Conservation (phyloP, 768 basidiomycete species). For the Gloeostereum incarnatum region DNA sequence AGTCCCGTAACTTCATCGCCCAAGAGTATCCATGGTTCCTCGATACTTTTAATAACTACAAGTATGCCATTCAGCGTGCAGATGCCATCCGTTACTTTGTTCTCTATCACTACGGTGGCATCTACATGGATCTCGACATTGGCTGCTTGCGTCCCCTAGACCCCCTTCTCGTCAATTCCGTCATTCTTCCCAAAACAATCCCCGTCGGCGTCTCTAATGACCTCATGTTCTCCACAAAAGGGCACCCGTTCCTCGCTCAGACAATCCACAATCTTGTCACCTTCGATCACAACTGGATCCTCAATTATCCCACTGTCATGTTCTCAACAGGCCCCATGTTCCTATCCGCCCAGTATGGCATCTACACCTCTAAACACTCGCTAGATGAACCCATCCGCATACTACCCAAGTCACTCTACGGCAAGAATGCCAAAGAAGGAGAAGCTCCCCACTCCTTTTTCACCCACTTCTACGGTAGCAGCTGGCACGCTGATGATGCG, state of each 20-base stretch:
- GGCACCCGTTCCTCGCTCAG: slow-evolving; percentile 84
- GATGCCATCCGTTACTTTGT: slow-evolving; percentile 98
- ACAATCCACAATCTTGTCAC: slow-evolving; percentile 86
- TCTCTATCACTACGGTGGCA: slow-evolving; percentile 88
- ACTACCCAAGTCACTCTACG: slow-evolving; percentile 91
- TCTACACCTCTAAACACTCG: slow-evolving; percentile 68
- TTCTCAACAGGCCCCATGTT: slow-evolving; percentile 99
- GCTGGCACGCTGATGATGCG: slow-evolving; percentile 97
- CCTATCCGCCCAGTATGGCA: slow-evolving; percentile 86
- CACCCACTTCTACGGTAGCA: slow-evolving; percentile 95
- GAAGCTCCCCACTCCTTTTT: slow-evolving; percentile 92
- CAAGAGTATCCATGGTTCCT: slow-evolving; percentile 88
- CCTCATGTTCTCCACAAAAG: slow-evolving; percentile 84
- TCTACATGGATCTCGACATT: slow-evolving; percentile 96
- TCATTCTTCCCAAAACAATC: slow-evolving; percentile 90
- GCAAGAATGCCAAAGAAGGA: slow-evolving; percentile 81
- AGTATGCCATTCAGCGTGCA: slow-evolving; percentile 88
- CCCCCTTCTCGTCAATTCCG: slow-evolving; percentile 75
- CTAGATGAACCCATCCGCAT: slow-evolving; percentile 72
- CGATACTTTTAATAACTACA: slow-evolving; percentile 86
- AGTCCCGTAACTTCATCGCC: slow-evolving; percentile 85
- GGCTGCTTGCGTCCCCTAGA: slow-evolving; percentile 85
- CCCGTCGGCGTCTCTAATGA: slow-evolving; percentile 98
- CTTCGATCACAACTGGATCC: slow-evolving; percentile 89
- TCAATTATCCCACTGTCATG: slow-evolving; percentile 99